phyloP scores from a whole-genome alignment of 768 basidiomycete genomes.

The Tylopilus intermedius region DNA sequence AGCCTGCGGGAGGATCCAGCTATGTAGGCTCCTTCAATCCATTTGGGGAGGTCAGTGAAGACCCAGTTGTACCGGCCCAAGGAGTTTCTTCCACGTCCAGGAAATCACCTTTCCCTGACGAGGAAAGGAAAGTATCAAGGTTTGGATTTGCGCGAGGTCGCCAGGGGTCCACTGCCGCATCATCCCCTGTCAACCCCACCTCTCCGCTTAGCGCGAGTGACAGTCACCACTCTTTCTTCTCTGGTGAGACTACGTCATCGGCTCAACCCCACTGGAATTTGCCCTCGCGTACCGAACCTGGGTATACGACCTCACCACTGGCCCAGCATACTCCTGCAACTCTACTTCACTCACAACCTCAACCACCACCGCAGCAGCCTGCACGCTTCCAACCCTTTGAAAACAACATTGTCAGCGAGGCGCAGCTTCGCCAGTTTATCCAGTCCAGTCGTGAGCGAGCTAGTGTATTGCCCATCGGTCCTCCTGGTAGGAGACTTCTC shows the following conservation, averaged over 20 bases:
- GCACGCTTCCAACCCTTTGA: conserved; percentile 55
- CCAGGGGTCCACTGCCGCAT: conserved; percentile 52
- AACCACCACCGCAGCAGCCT: conserved; percentile 32
- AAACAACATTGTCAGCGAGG: conserved; percentile 56
- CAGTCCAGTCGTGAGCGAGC: conserved; percentile 62
- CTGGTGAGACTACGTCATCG: conserved; percentile 34
- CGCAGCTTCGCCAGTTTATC: conserved; percentile 72
- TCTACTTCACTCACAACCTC: conserved; percentile 32
- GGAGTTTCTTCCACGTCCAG: conserved; percentile 29
- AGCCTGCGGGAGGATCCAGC: conserved; percentile 41
- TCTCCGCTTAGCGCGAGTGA: conserved; percentile 53
- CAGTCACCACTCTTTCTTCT: conserved; percentile 46
- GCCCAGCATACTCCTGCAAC: conserved; percentile 41
- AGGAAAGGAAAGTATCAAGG: conserved; percentile 63
- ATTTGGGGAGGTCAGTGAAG: conserved; percentile 60
- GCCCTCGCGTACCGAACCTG: conserved; percentile 38
- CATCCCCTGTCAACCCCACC: conserved; percentile 54
- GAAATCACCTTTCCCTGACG: conserved; percentile 49
- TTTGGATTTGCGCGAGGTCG: conserved; percentile 78
- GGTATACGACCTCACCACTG: conserved; percentile 45
- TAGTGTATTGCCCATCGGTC: conserved; percentile 27
- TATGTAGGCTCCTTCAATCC: conserved; percentile 81
- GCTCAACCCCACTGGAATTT: conserved; percentile 43
- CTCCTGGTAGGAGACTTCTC: conserved; percentile 48
- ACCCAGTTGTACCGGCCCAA: conserved; percentile 31